phyloP scores from a whole-genome alignment of 257 asterid genomes.

The Capsicum chinense region DNA sequence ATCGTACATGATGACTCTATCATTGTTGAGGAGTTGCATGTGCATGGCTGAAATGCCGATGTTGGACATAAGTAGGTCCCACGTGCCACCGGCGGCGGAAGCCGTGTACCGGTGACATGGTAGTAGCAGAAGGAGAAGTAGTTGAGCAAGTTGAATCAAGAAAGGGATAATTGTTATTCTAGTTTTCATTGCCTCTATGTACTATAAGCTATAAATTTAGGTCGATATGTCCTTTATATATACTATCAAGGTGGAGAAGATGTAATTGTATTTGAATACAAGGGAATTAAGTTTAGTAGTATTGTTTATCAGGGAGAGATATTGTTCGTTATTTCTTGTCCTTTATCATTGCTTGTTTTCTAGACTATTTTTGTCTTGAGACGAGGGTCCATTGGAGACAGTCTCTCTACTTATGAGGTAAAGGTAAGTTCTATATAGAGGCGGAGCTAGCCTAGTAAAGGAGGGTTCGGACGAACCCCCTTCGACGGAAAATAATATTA shows the following conservation, averaged over 20 bases:
- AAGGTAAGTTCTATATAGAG: too few relatives aligned
- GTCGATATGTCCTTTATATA: not conserved
- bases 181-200: not conserved
- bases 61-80: slow-evolving; percentile 34
- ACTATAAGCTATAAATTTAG: not conserved
- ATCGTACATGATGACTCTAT: slow-evolving; percentile 67
- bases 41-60: slow-evolving; percentile 86
- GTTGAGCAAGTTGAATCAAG: not conserved
- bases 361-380: too few relatives aligned
- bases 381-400: too few relatives aligned
- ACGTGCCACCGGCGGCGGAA: slow-evolving; percentile 21
- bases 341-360: too few relatives aligned
- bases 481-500: too few relatives aligned
- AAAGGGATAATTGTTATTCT: not conserved
- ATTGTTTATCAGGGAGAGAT: not conserved
- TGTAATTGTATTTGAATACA: not conserved
- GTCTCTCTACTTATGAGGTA: too few relatives aligned
- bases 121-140: not conserved
- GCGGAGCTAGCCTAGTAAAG: too few relatives aligned
- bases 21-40: slow-evolving; percentile 69
- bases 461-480: too few relatives aligned
- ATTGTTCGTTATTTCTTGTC: too few relatives aligned
- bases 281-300: not conserved
- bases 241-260: not conserved
- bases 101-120: not conserved